Base-by-base conservation (phyloP, 1,284 basidiomycete species). In the Melampsora occidentalis region DNA sequence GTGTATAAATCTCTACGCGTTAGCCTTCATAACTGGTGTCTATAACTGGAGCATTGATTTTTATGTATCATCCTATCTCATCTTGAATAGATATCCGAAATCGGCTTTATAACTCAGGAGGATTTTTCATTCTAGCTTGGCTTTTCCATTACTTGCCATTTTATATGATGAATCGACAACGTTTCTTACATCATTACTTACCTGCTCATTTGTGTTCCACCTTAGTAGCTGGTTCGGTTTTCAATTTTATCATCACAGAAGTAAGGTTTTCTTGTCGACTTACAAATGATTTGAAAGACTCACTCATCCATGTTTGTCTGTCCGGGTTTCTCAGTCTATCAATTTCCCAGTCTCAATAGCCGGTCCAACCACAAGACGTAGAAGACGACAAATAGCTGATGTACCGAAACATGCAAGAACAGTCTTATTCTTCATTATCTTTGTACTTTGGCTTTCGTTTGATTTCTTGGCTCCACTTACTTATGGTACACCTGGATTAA, bases 171-270 rank as follows among this genome's bases (percentile, higher is more conserved):
- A 91, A 88, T 81, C 92, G 97, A 71, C 97, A 99, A 83, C 87
- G 96, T 46, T 97, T 97, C 87, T 86, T 99, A 53, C 96, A 99
- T 83, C 96, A 99, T 84, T 99, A 99, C 83, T 89, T 99, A 9
- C 96, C 96, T 5, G 84, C 84, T 20, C 84, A 85, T 83, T 87
- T 99, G 57, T 91, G 92, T 31, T 95, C 94, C 7, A 90, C 93
- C 18, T 86, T 99, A 75, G 89, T 97, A 65, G 93, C 95, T 20
- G 97, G 96, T 61, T 88, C 92, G 2, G 90, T 97, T 42, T 86
- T 98, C 81, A 94, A 92, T 84, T 99, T 97, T 84, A 86, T 98
- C 78, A 84, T 94, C 69, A 91, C 92, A 42, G 95, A 97, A 46
- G 73, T 76, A 48, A 76, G 67, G 0, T 78, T 82, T 69, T 76